Base-by-base conservation (phyloP, 2,329 filamentous ascomycete genomes). In the Penicillium capsulatum region DNA sequence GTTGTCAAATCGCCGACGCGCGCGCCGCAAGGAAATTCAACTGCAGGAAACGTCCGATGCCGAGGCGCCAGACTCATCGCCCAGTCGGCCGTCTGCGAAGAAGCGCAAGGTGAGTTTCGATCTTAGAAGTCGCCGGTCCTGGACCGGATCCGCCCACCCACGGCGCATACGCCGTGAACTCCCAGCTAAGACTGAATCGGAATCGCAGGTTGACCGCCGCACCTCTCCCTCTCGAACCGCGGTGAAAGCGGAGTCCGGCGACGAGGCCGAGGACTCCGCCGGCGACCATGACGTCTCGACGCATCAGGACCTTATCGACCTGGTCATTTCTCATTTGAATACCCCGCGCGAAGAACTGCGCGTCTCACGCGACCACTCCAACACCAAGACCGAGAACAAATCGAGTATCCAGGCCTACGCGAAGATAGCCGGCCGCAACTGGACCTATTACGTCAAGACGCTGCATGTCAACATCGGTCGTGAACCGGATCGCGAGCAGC, bases 371-470 rank as follows among this genome's bases (percentile, higher is more conserved):
- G 63, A 72, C 34, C 65, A 72, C 47, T 66, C 68, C 16, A 73
- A 74, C 45, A 55, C 62, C 16, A 69, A 66, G 42, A 65, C 62
- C 36, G 66, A 67, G 43, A 69, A 69, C 35, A 66, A 67, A 38
- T 63, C 69, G 44, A 71, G 68, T 32, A 66, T 74, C 42, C 65
- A 66, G 37, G 71, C 71, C 22, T 74, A 72, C 50, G 71, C 71
- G 17, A 73, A 73, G 51, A 69, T 74, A 41, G 70, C 69, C 35
- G 71, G 71, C 37, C 64, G 68, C 46, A 67, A 70, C 47, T 74
- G 71, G 71, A 74, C 72, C 13, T 74, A 73, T 50, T 74, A 72
- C 53, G 69, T 74, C 43, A 68, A 71, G 42, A 65, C 64, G n/a
- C 57, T 71, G 31, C 61, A 68, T 47, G 61, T 74, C 50, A 72